Conservation (phyloP, 805 yeast genomes). For the Candida sonorensis region DNA sequence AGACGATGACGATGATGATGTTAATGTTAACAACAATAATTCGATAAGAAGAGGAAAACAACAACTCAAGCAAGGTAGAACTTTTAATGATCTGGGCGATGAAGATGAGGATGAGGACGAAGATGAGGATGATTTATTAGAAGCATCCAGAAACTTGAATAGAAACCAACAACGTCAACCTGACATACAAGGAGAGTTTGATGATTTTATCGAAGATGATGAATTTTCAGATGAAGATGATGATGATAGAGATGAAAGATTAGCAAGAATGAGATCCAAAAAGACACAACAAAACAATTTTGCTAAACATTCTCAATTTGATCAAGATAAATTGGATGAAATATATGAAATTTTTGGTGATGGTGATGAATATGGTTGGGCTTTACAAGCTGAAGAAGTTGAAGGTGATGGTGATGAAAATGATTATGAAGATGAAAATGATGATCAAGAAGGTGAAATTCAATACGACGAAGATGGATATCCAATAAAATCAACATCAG, state of each 20-base stretch:
- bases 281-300: conserved; percentile 25
- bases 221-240: conserved; percentile 82
- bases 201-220: conserved; percentile 96
- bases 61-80: conserved; percentile 21
- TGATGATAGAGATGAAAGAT: conserved; percentile 47
- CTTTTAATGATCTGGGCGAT: conserved; percentile 21
- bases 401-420: conserved; percentile 53
- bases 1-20: conserved; percentile 20
- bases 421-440: conserved; percentile 29
- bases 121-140: conserved; percentile 25
- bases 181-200: conserved; percentile 68
- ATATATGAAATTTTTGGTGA: conserved; percentile 94
- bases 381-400: conserved; percentile 78
- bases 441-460: conserved; percentile 24
- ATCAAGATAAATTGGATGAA: conserved; percentile 88
- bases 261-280: conserved; percentile 30
- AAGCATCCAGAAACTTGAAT: conserved; percentile 20
- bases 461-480: conserved; percentile 34
- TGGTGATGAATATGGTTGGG: conserved; percentile 98
- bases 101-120: conserved; percentile 30
- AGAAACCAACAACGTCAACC: conserved; percentile 18
- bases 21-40: no score
- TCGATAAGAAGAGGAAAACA: no score
- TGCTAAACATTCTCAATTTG: conserved; percentile 42
- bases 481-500: conserved; percentile 12